Percentiles rank a stretch among this genome's conserved stretches.
phyloP scores from a whole-genome alignment of 179 eudicot species.

The Silene vulgaris region DNA sequence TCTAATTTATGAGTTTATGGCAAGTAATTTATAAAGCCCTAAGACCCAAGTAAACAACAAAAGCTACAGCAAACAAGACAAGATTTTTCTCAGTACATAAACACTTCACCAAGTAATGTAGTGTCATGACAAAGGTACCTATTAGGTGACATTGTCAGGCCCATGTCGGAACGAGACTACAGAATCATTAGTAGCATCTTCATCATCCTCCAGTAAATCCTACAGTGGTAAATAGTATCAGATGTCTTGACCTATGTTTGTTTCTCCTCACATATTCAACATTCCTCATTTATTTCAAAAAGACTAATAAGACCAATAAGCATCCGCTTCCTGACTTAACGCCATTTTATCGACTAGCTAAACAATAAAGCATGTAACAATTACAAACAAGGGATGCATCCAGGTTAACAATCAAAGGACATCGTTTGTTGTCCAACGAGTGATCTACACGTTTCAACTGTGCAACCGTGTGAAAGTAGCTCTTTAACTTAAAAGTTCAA shows the following conservation, averaged over 20 bases:
- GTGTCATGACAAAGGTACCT: constrained; percentile 24
- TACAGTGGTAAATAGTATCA: constrained; percentile 12
- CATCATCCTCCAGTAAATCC: constrained; percentile 34
- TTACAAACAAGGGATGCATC: not conserved
- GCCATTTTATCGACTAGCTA: not conserved
- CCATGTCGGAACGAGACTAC: constrained; percentile 25
- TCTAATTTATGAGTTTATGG: not conserved
- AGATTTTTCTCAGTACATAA: too few relatives aligned
- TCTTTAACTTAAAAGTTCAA: not conserved
- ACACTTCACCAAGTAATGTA: not conserved
- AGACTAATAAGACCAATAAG: not conserved
- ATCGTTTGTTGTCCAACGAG: not conserved
- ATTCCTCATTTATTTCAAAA: not conserved
- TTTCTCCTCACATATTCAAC: not conserved
- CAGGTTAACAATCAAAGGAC: not conserved
- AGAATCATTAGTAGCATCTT: constrained; percentile 27
- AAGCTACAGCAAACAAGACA: not conserved
- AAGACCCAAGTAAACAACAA: not conserved
- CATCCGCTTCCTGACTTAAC: not conserved
- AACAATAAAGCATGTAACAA: constrained; percentile 5
- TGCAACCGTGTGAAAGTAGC: not conserved
- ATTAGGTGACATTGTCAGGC: constrained; percentile 25
- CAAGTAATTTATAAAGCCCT: not conserved
- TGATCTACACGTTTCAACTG: not conserved
- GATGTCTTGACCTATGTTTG: not conserved